Evolutionary conservation across 768 basidiomycete species (phyloP).

Genomic region (Glaciozyma antarctica): DNA sequence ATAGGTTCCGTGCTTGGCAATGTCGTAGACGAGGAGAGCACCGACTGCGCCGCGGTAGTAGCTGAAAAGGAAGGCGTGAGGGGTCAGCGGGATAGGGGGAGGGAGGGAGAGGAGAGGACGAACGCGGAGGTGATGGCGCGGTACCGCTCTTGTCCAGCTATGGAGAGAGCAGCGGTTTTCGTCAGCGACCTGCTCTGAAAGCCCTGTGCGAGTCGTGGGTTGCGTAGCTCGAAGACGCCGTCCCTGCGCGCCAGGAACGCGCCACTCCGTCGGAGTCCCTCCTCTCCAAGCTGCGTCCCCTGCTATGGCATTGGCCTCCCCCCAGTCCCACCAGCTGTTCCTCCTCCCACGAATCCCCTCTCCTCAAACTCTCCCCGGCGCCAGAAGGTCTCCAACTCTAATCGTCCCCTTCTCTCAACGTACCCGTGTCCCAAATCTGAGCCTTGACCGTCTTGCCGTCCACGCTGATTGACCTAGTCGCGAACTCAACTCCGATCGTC

Average conservation of each 20-base stretch:
- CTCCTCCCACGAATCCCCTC: too few relatives aligned
- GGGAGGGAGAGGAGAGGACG: conserved; percentile 6
- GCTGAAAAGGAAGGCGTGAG: conserved; percentile 42
- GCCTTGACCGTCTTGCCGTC: conserved; percentile 96
- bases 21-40: conserved; percentile 86
- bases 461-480: conserved; percentile 87
- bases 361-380: too few relatives aligned
- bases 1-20: conserved; percentile 81
- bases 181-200: background rate
- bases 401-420: background rate
- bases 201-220: too few relatives aligned
- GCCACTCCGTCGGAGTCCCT: too few relatives aligned
- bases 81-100: background rate
- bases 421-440: conserved; percentile 97
- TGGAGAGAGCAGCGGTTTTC: background rate
- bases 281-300: too few relatives aligned
- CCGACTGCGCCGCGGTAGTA: conserved; percentile 97
- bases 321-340: too few relatives aligned
- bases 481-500: conserved; percentile 96
- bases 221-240: too few relatives aligned
- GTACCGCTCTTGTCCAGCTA: conserved; percentile 94
- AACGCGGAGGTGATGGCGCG: conserved; percentile 91
- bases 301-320: too few relatives aligned
- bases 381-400: too few relatives aligned
- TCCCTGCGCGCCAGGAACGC: too few relatives aligned